Base-by-base conservation (phyloP, 352 stramenopile species). In the Aphanomyces invadans region DNA sequence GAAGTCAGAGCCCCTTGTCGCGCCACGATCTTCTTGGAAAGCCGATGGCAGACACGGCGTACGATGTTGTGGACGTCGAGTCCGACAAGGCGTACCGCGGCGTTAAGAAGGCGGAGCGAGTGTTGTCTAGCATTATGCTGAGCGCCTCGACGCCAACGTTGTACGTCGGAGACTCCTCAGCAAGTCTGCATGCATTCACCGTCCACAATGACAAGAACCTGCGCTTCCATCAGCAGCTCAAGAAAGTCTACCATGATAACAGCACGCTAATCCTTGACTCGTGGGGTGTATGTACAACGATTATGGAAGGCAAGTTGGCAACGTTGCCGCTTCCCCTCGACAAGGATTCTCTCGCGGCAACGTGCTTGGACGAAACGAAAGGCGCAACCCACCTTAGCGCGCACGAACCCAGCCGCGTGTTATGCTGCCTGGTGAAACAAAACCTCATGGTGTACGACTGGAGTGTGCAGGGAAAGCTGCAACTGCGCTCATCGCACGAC, bases 381-480 rank as follows among this genome's bases (percentile, higher is more conserved):
- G 71, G 74, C 17, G 78, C 81, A 2, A 46, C 75, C 51, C 61
- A 86, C 19, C 78, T 90, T 9, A 74, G 80, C 0, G 78, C 69
- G 19, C 75, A 89, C 42, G 82, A 93, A 61, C 48, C 68, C n/a
- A 71, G 74, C 10, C 81, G 81, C 29, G 76, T 80, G 15, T 53
- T 91, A 3, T 75, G 69, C 59, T 73, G 74, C 19, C 44, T 90
- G 26, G 74, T 82, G 17, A 90, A 93, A 74, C 77, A 75, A 53
- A 76, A 82, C 42, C 63, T 93, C 12, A 79, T 80, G 46, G 76
- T 90, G 31, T 89, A 80, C 62, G 82, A 93, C 73, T 91, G 84
- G 82, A 91, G 76, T 1, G 73, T 75, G 28, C 83, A 79, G 53
- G 64, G 73, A 21, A 56, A 73, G 28, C 71, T 91, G 28, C 74